Conservation (phyloP, 2,329 filamentous ascomycete species). For the Xylaria sp. region DNA sequence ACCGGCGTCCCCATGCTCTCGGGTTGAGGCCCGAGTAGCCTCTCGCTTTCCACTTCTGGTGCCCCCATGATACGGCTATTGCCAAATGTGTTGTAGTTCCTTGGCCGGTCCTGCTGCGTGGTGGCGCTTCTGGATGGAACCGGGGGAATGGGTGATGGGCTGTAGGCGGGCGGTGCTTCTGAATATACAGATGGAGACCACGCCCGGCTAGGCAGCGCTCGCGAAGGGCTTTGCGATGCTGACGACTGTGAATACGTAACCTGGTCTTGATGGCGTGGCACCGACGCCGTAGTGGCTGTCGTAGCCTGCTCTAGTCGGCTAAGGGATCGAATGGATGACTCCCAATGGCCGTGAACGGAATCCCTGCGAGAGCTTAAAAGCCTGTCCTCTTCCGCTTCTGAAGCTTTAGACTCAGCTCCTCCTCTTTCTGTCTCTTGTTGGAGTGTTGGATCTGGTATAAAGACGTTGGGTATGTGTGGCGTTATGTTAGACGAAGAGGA, state of each 20-base stretch:
- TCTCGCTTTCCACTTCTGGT: constrained; percentile 54
- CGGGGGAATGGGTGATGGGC: constrained; percentile 51
- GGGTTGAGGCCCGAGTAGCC: constrained; percentile 55
- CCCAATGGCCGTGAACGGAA: constrained; percentile 23
- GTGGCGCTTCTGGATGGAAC: constrained; percentile 19
- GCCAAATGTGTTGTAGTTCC: constrained; percentile 59
- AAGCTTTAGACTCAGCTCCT: constrained; percentile 55
- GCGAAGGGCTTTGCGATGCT: constrained; percentile 42
- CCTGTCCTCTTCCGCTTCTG: constrained; percentile 57
- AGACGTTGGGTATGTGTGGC: constrained; percentile 59
- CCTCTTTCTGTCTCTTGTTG: constrained; percentile 47
- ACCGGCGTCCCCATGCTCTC: constrained; percentile 58
- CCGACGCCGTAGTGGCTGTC: constrained; percentile 30
- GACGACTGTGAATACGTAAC: constrained; percentile 44
- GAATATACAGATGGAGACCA: constrained; percentile 49
- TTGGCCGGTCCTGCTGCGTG: constrained; percentile 31
- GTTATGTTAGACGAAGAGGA: constrained; percentile 53
- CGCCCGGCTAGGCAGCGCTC: constrained; percentile 34
- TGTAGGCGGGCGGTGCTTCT: constrained; percentile 62
- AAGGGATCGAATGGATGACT: constrained; percentile 35
- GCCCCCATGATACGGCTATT: constrained; percentile 54
- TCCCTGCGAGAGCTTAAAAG: constrained; percentile 45
- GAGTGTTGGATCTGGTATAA: constrained; percentile 61
- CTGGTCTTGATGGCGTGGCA: constrained; percentile 27
- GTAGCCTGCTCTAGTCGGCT: constrained; percentile 33